phyloP scores from a whole-genome alignment of 2,329 filamentous ascomycete species.

The Ceratocystis colombiana region DNA sequence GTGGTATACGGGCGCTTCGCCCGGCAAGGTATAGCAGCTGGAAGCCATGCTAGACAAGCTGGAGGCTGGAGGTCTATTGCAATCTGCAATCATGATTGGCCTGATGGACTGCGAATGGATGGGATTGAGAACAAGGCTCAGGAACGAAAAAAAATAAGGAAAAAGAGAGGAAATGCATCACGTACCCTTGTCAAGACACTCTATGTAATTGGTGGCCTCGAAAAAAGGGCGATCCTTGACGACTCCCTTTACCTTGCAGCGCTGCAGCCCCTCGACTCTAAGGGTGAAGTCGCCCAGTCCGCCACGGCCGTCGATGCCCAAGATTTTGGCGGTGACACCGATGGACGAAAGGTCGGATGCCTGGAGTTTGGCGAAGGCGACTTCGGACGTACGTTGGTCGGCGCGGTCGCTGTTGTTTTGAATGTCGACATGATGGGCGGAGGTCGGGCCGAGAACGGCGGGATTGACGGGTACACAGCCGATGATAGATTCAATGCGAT shows the following conservation, averaged over 20 bases:
- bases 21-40: conserved; percentile 10
- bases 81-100: conserved; percentile 12
- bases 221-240: conserved; percentile 74
- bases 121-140: conserved; percentile 21
- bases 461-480: conserved; percentile 81
- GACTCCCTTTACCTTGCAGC: conserved; percentile 65
- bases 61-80: conserved; percentile 9
- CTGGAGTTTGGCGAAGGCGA: conserved; percentile 50
- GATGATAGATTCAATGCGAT: conserved; percentile 59
- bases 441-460: conserved; percentile 53
- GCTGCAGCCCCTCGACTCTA: conserved; percentile 72
- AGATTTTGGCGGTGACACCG: conserved; percentile 71
- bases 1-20: conserved; percentile 1
- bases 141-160: conserved; percentile 16
- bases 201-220: conserved; percentile 60
- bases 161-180: conserved; percentile 20
- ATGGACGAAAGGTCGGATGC: conserved; percentile 70
- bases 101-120: conserved; percentile 29
- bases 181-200: conserved; percentile 60
- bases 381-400: conserved; percentile 36
- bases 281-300: conserved; percentile 63
- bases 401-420: conserved; percentile 62
- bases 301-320: conserved; percentile 62
- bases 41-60: background rate
- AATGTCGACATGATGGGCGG: conserved; percentile 49